These are phyloP conservation scores for Pisolithus microcarpus DNA, from an alignment of 768 basidiomycete genomes.

Conservation along the genomic window DNA sequence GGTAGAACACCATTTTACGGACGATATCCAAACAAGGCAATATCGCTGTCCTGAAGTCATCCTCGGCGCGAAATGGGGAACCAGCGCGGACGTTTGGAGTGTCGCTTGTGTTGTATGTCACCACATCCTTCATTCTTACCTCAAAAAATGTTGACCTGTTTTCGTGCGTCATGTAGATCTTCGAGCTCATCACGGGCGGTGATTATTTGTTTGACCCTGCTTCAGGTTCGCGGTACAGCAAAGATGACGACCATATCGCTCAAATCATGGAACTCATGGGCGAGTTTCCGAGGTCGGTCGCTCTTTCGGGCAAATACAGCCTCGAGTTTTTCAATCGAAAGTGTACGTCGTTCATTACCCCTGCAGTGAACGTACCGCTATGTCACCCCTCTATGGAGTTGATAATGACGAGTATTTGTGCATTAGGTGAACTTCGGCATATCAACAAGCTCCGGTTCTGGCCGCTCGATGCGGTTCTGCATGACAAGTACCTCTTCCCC, in stretches of 20 bases:
- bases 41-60: conserved; percentile 98
- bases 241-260: conserved; percentile 95
- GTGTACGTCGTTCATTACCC: conserved; percentile 42
- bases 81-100: conserved; percentile 95
- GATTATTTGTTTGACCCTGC: conserved; percentile 99
- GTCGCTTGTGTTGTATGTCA: conserved; percentile 76
- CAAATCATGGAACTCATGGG: conserved; percentile 97
- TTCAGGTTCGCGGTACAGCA: conserved; percentile 88
- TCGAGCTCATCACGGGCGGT: conserved; percentile 92
- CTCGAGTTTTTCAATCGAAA: conserved; percentile 94
- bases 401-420: conserved; percentile 7
- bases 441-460: conserved; percentile 92
- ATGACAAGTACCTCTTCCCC: conserved; percentile 95
- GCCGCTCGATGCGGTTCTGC: conserved; percentile 73
- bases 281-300: conserved; percentile 76
- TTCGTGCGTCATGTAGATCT: conserved; percentile 48
- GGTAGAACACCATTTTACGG: conserved; percentile 95
- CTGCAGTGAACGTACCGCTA: too few relatives aligned
- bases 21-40: conserved; percentile 96
- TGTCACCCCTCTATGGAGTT: background rate
- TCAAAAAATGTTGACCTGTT: background rate
- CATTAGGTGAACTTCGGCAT: conserved; percentile 75
- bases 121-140: background rate
- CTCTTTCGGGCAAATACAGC: conserved; percentile 87
- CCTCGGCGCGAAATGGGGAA: conserved; percentile 90